Percentiles rank a stretch among this genome's conserved stretches.
These are phyloP conservation scores for Trichosporon sp. DNA, from an alignment of 1,284 basidiomycete genomes.

Conservation along the genomic window DNA sequence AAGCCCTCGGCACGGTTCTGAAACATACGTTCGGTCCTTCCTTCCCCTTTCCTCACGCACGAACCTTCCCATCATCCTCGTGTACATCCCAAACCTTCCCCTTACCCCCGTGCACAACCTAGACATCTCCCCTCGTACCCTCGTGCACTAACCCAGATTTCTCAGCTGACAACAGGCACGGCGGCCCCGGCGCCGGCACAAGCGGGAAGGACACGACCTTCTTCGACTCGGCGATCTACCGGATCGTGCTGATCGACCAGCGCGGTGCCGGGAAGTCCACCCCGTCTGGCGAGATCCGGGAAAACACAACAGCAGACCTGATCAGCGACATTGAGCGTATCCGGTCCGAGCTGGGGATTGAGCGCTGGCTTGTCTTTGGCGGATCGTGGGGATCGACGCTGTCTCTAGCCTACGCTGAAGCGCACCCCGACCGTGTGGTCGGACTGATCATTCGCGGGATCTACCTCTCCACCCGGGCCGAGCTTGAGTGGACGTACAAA, in stretches of 20 bases:
- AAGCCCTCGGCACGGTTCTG: too few relatives aligned
- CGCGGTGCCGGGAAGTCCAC: constrained; percentile 76
- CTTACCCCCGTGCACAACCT: too few relatives aligned
- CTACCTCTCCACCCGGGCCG: constrained; percentile 76
- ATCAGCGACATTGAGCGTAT: constrained; percentile 84
- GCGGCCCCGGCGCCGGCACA: constrained; percentile 34
- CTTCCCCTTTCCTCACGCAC: too few relatives aligned
- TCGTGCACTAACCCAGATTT: too few relatives aligned
- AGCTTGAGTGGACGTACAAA: constrained; percentile 91
- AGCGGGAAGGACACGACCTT: constrained; percentile 61
- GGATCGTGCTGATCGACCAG: constrained; percentile 65
- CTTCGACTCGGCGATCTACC: constrained; percentile 78
- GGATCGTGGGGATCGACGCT: constrained; percentile 91
- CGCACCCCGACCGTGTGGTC: constrained; percentile 73
- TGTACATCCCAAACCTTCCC: not conserved
- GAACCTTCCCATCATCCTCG: too few relatives aligned
- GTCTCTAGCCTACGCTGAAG: constrained; percentile 79
- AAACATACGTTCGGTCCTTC: too few relatives aligned
- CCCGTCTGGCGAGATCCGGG: constrained; percentile 70
- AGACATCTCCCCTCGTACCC: too few relatives aligned
- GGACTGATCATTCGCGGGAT: constrained; percentile 83
- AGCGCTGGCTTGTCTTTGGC: constrained; percentile 87
- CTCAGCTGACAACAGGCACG: constrained; percentile 18
- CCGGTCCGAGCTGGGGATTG: constrained; percentile 63
- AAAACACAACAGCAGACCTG: constrained; percentile 93